Base-by-base conservation (phyloP, 2,329 filamentous ascomycete species). In the Lecanicillium sp. region DNA sequence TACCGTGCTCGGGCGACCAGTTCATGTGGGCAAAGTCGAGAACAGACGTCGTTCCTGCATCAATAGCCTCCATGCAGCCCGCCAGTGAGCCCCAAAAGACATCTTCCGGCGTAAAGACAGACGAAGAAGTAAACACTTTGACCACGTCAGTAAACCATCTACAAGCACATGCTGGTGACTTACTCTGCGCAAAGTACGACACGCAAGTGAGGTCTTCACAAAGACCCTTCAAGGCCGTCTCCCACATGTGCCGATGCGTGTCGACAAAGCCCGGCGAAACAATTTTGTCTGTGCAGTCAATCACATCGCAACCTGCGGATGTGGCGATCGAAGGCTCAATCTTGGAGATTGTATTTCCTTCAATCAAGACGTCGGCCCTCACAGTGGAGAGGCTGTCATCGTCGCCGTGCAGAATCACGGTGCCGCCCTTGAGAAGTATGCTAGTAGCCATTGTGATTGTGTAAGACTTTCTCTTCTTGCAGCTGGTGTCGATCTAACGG, bases 191-290 rank as follows among this genome's bases (percentile, higher is more conserved):
- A 28, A 74, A 61, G 50, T 74, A 77, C 33, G 72, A 61, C 5
- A 62, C 53, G 13, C 75, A 52, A 0, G 61, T 70, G 0, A 66
- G 68, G 46, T 78, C 74, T 7, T 71, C 66, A 1, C 46, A 67
- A 2, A 78, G 47, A 0, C 72, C 75, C 47, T 71, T 73, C 47
- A 68, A 65, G 9, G 61, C 68, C 0, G 74, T 76, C 48, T 77
- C 71, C 74, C 73, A 76, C 1, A 66, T 62, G 44, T 75, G 71
- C 2, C 66, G 65, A 45, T 78, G 74, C 0, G 72, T 77, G 51
- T 77, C 69, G 41, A 78, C 59, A 51, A 78, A 76, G 8, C 74
- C 73, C 0, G 72, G 69, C 0, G 64, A 65, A 37, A 77, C 59
- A 42, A 76, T 77, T 47, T 73, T 71, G 37, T 65, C 58, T 0